phyloP scores from a whole-genome alignment of 495 filamentous ascomycete genomes.

The Melanomma pulvis-pyrius region DNA sequence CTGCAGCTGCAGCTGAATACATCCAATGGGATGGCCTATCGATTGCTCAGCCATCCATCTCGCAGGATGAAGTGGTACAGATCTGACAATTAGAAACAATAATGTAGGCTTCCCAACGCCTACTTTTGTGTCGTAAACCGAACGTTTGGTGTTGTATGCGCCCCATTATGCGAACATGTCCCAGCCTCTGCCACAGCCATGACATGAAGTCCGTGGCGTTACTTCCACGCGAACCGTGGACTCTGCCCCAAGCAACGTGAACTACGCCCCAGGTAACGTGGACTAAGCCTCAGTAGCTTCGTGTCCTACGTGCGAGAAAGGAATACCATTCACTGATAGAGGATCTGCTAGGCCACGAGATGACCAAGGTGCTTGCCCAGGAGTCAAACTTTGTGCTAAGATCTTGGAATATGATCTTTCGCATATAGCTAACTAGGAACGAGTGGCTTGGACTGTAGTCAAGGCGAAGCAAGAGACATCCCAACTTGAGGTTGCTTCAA shows the following conservation, averaged over 20 bases:
- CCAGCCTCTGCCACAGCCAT: background rate
- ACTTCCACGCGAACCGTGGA: background rate
- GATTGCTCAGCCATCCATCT: slow-evolving; percentile 18
- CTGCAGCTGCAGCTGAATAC: background rate
- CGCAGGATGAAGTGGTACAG: background rate
- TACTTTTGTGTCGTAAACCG: background rate
- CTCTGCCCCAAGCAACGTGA: background rate
- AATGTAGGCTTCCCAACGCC: background rate
- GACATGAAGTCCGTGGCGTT: background rate
- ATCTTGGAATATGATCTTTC: too few relatives aligned
- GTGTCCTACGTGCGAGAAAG: too few relatives aligned
- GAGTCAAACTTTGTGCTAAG: too few relatives aligned
- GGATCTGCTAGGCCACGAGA: too few relatives aligned
- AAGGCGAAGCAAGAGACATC: background rate
- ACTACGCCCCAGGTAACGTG: background rate
- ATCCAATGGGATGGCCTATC: background rate
- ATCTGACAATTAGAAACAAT: slow-evolving; percentile 10
- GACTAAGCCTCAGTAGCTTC: too few relatives aligned
- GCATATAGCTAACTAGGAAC: background rate
- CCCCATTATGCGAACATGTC: background rate
- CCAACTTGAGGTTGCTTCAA: background rate
- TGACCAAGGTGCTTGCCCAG: background rate
- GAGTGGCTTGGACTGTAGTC: background rate
- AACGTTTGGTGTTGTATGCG: background rate
- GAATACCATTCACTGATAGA: background rate